Base-by-base conservation (phyloP, 2,329 filamentous ascomycete genomes). In the Botrytis byssoidea region DNA sequence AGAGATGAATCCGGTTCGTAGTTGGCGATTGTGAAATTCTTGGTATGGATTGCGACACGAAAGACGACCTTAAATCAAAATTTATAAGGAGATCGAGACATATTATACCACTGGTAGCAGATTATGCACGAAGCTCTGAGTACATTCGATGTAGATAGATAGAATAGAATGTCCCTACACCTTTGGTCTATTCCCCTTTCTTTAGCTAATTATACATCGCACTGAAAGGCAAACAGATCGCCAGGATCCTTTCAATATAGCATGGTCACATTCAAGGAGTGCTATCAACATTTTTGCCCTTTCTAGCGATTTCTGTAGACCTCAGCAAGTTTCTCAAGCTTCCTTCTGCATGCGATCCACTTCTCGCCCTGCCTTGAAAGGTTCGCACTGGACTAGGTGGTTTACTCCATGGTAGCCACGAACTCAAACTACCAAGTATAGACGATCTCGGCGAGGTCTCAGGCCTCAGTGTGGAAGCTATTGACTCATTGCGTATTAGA, bases 301-400 rank as follows among this genome's bases (percentile, higher is more conserved):
- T 82, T 46, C 71, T 76, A 59, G 81, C 77, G 35, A 70, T 65
- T 29, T 83, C 81, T 5, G 80, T 79, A 9, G 80, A 79, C 75
- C 83, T 86, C 18, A 90, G 80, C 29, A 90, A 79, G 60, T 88
- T 84, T 71, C 87, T 83, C 35, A 90, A 81, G 71, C 85, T 89
- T 2, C 87, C 87, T 79, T 89, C 88, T 1, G 88, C 88, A 77
- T 87, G 84, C 0, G 74, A 86, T 84, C 70, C 81, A 78, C 61
- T 81, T 77, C 77, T 80, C 77, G 57, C 70, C 69, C 72, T 78
- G 72, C 75, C 79, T 74, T 59, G 76, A 73, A 70, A 76, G 77
- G 75, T 60, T 75, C 72, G 16, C 46, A 75, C 70, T 20, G 66
- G 40, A 57, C 51, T 29, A 63, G 66, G n/a, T 46, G 69, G n/a